Conservation (phyloP, 2,329 filamentous ascomycete species). For the Pyricularia pennisetigena region DNA sequence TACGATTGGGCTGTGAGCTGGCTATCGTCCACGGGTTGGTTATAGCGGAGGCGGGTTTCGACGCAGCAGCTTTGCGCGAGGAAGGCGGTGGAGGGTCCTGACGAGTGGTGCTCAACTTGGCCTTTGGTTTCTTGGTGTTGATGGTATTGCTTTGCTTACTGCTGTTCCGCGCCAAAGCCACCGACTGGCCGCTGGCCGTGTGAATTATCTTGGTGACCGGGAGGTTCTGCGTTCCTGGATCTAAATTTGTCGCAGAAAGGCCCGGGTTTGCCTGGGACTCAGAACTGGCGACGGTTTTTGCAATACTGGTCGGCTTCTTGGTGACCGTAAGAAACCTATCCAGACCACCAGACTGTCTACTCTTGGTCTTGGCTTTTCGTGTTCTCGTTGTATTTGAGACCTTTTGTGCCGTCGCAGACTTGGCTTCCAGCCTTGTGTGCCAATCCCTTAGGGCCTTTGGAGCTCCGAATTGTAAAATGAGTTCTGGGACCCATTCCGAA, state of each 20-base stretch:
- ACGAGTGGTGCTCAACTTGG: background rate
- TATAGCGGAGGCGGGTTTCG: slow-evolving; percentile 7
- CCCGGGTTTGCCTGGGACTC: background rate
- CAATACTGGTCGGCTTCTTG: slow-evolving; percentile 16
- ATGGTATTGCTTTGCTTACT: slow-evolving; percentile 1
- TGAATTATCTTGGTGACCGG: background rate
- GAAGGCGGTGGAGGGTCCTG: background rate
- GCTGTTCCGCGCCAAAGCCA: background rate
- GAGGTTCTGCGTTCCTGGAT: background rate
- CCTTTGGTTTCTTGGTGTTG: background rate
- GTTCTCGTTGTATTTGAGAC: slow-evolving; percentile 4
- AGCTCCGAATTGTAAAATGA: slow-evolving; percentile 52
- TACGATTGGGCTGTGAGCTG: slow-evolving; percentile 23
- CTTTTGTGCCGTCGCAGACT: slow-evolving; percentile 10
- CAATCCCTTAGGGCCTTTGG: slow-evolving; percentile 57
- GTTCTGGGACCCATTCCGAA: slow-evolving; percentile 59
- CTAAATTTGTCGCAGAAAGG: background rate
- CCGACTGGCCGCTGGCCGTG: slow-evolving; percentile 2
- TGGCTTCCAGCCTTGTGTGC: slow-evolving; percentile 32
- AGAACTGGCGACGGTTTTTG: background rate
- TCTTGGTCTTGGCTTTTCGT: slow-evolving; percentile 3
- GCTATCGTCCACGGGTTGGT: slow-evolving; percentile 29
- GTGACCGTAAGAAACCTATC: slow-evolving; percentile 27
- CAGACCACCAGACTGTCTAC: slow-evolving; percentile 20
- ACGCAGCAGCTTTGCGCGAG: slow-evolving; percentile 1